Conservation (phyloP, 1,139 yeast genomes). For the Taphrina wiesneri region DNA sequence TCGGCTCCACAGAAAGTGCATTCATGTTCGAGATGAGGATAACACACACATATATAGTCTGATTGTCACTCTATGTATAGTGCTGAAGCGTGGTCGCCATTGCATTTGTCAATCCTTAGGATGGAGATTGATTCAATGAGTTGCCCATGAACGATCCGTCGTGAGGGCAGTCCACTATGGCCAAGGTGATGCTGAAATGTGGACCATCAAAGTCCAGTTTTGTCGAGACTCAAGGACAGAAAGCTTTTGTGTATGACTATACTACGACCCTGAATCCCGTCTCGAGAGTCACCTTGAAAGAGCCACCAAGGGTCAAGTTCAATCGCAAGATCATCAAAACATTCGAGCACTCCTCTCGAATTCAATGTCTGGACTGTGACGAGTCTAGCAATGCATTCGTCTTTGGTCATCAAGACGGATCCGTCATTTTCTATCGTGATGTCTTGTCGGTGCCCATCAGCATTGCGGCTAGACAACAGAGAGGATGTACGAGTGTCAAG, state of each 20-base stretch:
- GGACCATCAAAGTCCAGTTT: neutral
- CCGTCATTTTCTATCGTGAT: neutral
- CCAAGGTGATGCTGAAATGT: conserved; percentile 12
- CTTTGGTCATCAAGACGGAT: conserved; percentile 11
- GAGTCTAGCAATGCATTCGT: neutral
- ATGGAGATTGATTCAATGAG: neutral
- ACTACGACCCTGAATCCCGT: neutral
- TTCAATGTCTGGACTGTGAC: conserved; percentile 10
- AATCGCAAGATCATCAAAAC: neutral
- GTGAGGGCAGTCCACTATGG: neutral
- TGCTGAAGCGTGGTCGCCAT: too few relatives aligned
- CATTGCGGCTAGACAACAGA: conserved; percentile 19
- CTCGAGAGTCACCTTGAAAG: neutral
- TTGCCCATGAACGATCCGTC: neutral
- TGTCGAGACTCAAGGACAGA: conserved; percentile 1
- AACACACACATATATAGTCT: too few relatives aligned
- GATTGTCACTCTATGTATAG: too few relatives aligned
- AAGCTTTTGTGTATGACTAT: neutral
- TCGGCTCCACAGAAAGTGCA: too few relatives aligned
- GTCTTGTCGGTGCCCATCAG: neutral
- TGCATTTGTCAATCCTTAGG: too few relatives aligned
- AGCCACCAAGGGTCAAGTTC: neutral
- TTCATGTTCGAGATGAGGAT: too few relatives aligned
- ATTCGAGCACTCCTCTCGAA: conserved; percentile 2
- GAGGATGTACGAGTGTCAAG: conserved; percentile 29